Base-by-base conservation (phyloP, 441 rosid genomes). In the Bocquillonia castaneifolia region DNA sequence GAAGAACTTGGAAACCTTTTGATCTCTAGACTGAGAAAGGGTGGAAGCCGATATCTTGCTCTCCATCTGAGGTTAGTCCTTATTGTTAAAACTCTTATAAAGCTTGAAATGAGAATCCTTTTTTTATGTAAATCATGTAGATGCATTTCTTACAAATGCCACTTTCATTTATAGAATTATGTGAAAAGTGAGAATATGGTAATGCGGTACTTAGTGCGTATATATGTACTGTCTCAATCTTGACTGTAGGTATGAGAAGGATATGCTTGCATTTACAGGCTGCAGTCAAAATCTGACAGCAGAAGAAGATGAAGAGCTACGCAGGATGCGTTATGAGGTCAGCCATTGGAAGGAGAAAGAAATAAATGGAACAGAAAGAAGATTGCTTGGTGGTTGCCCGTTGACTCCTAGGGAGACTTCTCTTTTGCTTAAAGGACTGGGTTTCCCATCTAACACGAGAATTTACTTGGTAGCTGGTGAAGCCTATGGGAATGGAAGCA, bases 241-340 rank as follows among this genome's bases (percentile, higher is more conserved):
- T 53, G 18, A 45, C 59, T 70, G 54, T 75, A 93, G 98, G 88
- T 91, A 90, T 66, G 98, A 93, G 82, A 93, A 89, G 75, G 98
- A 93, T 77, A 91, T 91, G 98, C 88, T 93, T 71, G 93, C 97
- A 76, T 93, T 91, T 76, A 91, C 97, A 2, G 97, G 98, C 66
- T 93, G 98, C 70, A 88, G 97, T 77, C 92, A 90, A 65, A 82
- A 78, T 74, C 85, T 93, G 83, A 88, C 85, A 22, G 72, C 80
- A 39, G 90, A 85, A 80, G 98, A 93, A 80, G 94, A 84, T 67
- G 91, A 80, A 56, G 97, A 93, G 76, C 80, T 93, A 58, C 78
- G 78, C 0, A 82, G 59, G 78, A 89, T 93, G 98, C 83, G 91
- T 26, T 86, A 86, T 76, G 92, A 88, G 73, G 92, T 88, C 59